These are phyloP conservation scores for Leccinum imitatum DNA, from an alignment of 768 basidiomycete genomes.

Conservation along the genomic window DNA sequence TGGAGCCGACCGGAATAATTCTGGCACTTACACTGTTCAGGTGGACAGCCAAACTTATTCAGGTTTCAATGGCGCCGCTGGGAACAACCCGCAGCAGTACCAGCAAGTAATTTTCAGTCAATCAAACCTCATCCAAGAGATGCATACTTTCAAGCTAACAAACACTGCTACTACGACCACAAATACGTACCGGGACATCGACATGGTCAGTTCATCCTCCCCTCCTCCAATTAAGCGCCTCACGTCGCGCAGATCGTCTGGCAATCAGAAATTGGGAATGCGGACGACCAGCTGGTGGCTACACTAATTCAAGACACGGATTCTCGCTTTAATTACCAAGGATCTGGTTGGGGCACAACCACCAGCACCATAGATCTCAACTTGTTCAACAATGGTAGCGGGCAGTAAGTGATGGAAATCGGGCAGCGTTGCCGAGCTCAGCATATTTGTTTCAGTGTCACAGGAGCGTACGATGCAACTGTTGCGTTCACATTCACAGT, in stretches of 20 bases:
- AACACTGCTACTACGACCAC: constrained; percentile 32
- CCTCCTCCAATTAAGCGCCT: not conserved
- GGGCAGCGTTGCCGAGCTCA: constrained; percentile 11
- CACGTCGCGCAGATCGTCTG: constrained; percentile 31
- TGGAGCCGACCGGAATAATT: too few relatives aligned
- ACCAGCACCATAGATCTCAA: constrained; percentile 32
- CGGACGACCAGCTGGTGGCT: constrained; percentile 11
- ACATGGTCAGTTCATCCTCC: constrained; percentile 35
- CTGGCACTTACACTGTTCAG: too few relatives aligned
- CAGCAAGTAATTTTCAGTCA: too few relatives aligned
- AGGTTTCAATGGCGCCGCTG: too few relatives aligned
- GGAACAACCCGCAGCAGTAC: too few relatives aligned
- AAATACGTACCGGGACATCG: constrained; percentile 42
- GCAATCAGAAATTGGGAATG: constrained; percentile 29
- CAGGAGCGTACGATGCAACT: constrained; percentile 34
- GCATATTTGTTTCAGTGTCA: constrained; percentile 29
- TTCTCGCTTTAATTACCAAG: constrained; percentile 39
- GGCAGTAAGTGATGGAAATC: constrained; percentile 34
- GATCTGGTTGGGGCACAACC: constrained; percentile 37
- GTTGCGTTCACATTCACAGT: constrained; percentile 43
- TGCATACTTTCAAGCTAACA: constrained; percentile 37
- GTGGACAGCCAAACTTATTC: too few relatives aligned
- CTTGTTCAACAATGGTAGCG: constrained; percentile 42
- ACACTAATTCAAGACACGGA: constrained; percentile 38
- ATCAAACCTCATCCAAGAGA: not conserved